Conservation (phyloP, 1,284 basidiomycete species). For the Gomphus sp. region DNA sequence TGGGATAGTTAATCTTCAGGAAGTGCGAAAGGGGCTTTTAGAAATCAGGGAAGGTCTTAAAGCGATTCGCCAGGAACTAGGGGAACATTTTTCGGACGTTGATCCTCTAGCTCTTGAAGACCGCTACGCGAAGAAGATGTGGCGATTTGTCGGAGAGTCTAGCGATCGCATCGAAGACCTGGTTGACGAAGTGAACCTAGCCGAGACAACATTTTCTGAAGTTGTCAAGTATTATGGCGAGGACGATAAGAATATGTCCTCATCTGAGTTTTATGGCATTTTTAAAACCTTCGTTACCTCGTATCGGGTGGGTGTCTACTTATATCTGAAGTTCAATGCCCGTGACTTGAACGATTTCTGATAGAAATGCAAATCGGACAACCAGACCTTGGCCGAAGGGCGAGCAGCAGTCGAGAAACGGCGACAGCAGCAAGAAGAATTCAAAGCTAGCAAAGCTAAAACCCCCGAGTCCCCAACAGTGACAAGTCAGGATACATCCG, state of each 20-base stretch:
- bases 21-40: constrained; percentile 62
- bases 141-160: constrained; percentile 74
- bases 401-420: constrained; percentile 55
- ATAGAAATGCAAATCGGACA: constrained; percentile 81
- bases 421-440: constrained; percentile 53
- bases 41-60: constrained; percentile 75
- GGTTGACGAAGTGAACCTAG: constrained; percentile 75
- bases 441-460: constrained; percentile 46
- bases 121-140: constrained; percentile 83
- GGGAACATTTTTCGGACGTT: constrained; percentile 68
- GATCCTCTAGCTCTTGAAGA: constrained; percentile 48
- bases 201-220: constrained; percentile 72
- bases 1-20: constrained; percentile 60
- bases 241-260: constrained; percentile 75
- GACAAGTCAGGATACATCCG: constrained; percentile 49
- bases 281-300: constrained; percentile 94
- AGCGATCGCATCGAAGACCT: constrained; percentile 70
- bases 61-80: constrained; percentile 68
- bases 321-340: constrained; percentile 10
- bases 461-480: constrained; percentile 32
- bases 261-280: constrained; percentile 86
- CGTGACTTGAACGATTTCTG: not conserved
- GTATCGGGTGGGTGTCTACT: constrained; percentile 53
- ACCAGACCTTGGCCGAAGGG: constrained; percentile 61
- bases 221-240: constrained; percentile 88